Evolutionary conservation across 371 early-diverging fungal genomes (phyloP), one percentile per base, ranked within the genome.

Genomic region (Actinomortierella wolfii): DNA sequence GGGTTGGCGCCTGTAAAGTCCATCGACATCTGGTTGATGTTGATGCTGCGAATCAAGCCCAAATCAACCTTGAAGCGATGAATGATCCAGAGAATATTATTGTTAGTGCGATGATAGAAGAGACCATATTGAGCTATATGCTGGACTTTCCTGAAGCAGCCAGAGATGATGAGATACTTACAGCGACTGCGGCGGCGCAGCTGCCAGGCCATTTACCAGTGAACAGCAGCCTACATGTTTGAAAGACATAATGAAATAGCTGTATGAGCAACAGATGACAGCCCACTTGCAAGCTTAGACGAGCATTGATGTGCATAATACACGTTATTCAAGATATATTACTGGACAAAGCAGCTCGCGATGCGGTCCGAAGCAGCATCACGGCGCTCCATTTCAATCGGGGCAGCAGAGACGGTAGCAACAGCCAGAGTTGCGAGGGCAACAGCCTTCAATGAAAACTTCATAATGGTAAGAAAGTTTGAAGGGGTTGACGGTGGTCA

Each of bases 21-120:
- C 67, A 71, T 71, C 15, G 73, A 51, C 73, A 71, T 59, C n/a
- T 71, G 73, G 50, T 66, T 59, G 56, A 71, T 46, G 34, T 29
- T 34, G 29, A 71, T 71, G 42, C 51, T 51, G 11, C 39, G 24
- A 46, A 71, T 71, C 59, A 71, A 56, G 20, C 73, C 73, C 15
- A 61, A 15, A 26, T 57, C 44, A 13, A 66, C 62, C 73, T 71
- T n/a, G n/a, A n/a, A n/a, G n/a, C n/a, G n/a, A n/a, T n/a, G n/a
- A n/a, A n/a, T n/a, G n/a, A n/a, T n/a, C n/a, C n/a, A n/a, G n/a
- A n/a, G n/a, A n/a, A n/a, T n/a, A n/a, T n/a, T n/a, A n/a, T n/a
- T n/a, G n/a, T n/a, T n/a, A n/a, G n/a, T n/a, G n/a, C n/a, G n/a
- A n/a, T n/a, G n/a, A n/a, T n/a, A n/a, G n/a, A n/a, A n/a, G n/a